Evolutionary conservation across 768 basidiomycete genomes (phyloP).

Genomic region (Holtermannia corniformis): DNA sequence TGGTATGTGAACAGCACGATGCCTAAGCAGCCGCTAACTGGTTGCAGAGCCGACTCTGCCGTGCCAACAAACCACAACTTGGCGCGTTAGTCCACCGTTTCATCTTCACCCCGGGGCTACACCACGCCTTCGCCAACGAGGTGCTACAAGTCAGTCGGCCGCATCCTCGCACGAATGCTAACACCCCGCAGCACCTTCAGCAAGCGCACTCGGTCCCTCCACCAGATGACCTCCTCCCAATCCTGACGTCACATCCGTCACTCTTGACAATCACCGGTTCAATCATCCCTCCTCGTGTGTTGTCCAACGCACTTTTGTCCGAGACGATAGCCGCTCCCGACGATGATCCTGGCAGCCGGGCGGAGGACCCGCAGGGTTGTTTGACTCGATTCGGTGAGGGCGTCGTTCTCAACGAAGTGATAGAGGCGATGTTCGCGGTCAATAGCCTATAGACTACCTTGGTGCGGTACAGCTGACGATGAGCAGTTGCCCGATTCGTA

Average conservation of each 20-base stretch:
- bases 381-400: slow-evolving; percentile 33
- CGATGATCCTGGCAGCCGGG: slow-evolving; percentile 11
- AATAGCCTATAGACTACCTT: not conserved
- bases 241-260: slow-evolving; percentile 15
- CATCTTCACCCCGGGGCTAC: not conserved
- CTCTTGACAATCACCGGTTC: slow-evolving; percentile 9
- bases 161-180: no score
- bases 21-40: no score
- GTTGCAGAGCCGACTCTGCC: not conserved
- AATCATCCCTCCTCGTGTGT: slow-evolving; percentile 6
- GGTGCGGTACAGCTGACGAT: slow-evolving; percentile 2
- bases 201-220: slow-evolving; percentile 3
- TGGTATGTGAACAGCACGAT: no score
- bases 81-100: not conserved
- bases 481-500: slow-evolving; percentile 17
- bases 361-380: slow-evolving; percentile 37
- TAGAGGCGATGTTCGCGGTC: slow-evolving; percentile 19
- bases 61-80: not conserved
- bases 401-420: slow-evolving; percentile 22
- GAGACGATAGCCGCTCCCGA: slow-evolving; percentile 10
- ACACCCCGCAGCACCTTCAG: not conserved
- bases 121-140: not conserved
- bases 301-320: slow-evolving; percentile 3
- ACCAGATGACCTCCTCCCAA: slow-evolving; percentile 24
- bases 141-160: no score